These are phyloP conservation scores for Lobosporangium transversale DNA, from an alignment of 192 early-diverging fungal species.

Conservation along the genomic window DNA sequence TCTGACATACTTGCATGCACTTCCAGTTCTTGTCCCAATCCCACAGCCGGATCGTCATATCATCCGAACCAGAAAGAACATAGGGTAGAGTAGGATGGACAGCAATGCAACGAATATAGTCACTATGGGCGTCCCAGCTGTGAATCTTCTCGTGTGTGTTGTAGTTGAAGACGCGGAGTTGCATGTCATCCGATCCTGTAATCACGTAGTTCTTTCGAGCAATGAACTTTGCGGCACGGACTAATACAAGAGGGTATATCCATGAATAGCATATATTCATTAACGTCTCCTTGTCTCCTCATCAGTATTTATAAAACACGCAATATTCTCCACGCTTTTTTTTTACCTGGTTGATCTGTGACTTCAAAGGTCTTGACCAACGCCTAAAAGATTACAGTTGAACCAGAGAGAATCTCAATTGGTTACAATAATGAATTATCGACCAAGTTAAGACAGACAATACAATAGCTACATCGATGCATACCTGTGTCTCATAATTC, in stretches of 20 bases:
- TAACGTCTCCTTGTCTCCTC: not conserved
- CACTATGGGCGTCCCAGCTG: slow-evolving; percentile 95
- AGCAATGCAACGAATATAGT: slow-evolving; percentile 97
- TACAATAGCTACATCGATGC: no score
- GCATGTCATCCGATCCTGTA: slow-evolving; percentile 98
- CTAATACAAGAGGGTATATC: slow-evolving; percentile 50
- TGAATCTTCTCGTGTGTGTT: slow-evolving; percentile 99
- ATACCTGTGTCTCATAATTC: slow-evolving; percentile 97
- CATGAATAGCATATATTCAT: not conserved
- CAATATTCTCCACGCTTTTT: not conserved
- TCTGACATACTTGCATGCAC: slow-evolving; percentile 83
- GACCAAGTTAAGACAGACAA: not conserved
- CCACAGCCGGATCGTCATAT: slow-evolving; percentile 98
- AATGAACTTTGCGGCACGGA: slow-evolving; percentile 98
- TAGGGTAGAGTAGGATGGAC: slow-evolving; percentile 96
- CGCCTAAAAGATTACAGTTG: slow-evolving; percentile 58
- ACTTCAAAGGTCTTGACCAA: slow-evolving; percentile 98
- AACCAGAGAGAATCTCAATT: not conserved
- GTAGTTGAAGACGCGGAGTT: slow-evolving; percentile 99
- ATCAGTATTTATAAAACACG: not conserved
- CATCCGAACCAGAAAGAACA: slow-evolving; percentile 94
- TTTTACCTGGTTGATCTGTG: slow-evolving; percentile 87
- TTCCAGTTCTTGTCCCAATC: slow-evolving; percentile 99
- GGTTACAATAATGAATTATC: not conserved
- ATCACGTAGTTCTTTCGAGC: slow-evolving; percentile 98